Evolutionary conservation across 768 basidiomycete species (phyloP), one percentile per base, ranked within the genome.

Genomic region (Suillus americanus): DNA sequence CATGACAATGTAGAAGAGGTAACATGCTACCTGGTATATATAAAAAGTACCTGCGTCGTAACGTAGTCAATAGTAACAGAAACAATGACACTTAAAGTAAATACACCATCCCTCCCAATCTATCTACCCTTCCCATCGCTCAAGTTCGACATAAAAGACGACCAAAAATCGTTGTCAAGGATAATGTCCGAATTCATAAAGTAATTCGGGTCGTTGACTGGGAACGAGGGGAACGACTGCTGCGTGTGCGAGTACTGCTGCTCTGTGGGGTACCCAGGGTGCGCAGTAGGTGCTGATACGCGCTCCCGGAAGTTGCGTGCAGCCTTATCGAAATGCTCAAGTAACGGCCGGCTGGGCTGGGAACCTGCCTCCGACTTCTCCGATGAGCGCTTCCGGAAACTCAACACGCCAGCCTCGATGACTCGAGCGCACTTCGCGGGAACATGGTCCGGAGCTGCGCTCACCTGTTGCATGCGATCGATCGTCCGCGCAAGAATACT

Each of bases 111-210:
- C 68, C 40, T 35, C 14, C 66, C 61, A 56, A 67, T 64, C 41
- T 28, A 45, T 56, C 65, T 64, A 65, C 66, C 62, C 55, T 48
- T 63, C 14, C 64, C 73, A 51, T 74, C 74, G 3, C 73, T 60
- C 57, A 79, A 65, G 61, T 76, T 79, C 16, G 71, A 71, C 71
- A 82, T 73, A 46, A 82, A 82, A 7, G 79, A 77, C 25, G 76
- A 70, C 81, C 81, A 82, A 65, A 82, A 82, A 10, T 77, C 75
- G 33, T 76, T 72, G 63, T 82, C 81, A 48, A 80, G 73, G 63
- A 82, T 79, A 56, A 80, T 69, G 63, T 82, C 79, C 28, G 79
- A 73, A 46, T 67, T 69, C 67, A 75, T 70, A 56, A 78, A 78
- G 54, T 72, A 78, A 53, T 64, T 75, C 1, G 72, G 68, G 43